phyloP scores from a whole-genome alignment of 2,329 filamentous ascomycete genomes.

The Penicillium sp. region DNA sequence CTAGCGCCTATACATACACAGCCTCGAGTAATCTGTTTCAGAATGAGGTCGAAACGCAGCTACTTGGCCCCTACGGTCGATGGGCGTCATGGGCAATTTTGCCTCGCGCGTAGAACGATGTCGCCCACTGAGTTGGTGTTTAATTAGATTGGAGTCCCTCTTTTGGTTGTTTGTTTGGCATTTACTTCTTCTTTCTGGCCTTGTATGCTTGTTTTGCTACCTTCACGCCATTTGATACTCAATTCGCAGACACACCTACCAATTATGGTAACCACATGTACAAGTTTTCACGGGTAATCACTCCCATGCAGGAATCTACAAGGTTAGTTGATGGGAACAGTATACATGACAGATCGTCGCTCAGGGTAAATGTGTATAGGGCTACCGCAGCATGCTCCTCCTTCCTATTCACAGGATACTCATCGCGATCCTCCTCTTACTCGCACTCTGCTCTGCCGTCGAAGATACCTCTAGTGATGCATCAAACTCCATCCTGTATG shows the following conservation, averaged over 20 bases:
- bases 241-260: conserved; percentile 5
- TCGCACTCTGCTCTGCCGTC: conserved; percentile 26
- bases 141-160: conserved; percentile 14
- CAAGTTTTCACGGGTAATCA: conserved; percentile 28
- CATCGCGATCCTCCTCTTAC: conserved; percentile 25
- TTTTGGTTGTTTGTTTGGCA: conserved; percentile 2
- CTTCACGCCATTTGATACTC: not conserved
- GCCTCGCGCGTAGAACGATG: conserved; percentile 18
- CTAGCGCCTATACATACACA: conserved; percentile 29
- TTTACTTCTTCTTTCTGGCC: conserved; percentile 10
- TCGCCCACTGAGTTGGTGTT: conserved; percentile 13
- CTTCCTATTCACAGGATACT: conserved; percentile 29
- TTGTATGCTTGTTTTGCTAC: not conserved
- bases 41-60: conserved; percentile 3
- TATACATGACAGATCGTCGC: not conserved
- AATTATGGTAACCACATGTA: conserved; percentile 27
- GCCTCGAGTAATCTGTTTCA: conserved; percentile 28
- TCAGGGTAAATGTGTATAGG: conserved; percentile 22
- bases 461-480: conserved; percentile 17
- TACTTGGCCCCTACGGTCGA: conserved; percentile 8
- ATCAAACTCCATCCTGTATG: conserved; percentile 34
- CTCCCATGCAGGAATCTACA: conserved; percentile 19
- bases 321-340: conserved; percentile 17
- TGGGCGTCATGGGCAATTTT: conserved; percentile 15
- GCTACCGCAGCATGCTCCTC: conserved; percentile 39